Base-by-base conservation (phyloP, 345 rosid genomes). In the Ricinus communis region DNA sequence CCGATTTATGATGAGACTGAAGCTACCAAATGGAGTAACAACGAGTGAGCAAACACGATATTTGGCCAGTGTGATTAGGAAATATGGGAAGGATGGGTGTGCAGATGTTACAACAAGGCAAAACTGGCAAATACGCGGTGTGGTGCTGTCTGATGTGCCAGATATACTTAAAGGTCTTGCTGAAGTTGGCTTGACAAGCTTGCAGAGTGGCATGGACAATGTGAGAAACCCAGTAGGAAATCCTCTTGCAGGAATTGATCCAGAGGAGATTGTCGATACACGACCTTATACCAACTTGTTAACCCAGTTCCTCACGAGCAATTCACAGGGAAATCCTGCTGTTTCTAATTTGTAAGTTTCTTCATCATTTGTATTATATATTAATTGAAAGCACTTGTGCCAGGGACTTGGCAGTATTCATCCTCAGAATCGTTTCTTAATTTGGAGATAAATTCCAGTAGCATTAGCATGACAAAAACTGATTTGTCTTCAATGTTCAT, bases 191-290 rank as follows among this genome's bases (percentile, higher is more conserved):
- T 74, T 91, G 78, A 91, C 96, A 24, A 87, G 97, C 76, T 85
- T 94, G 41, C 98, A 91, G 78, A 91, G 97, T 71, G 97, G 97
- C 19, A 94, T 94, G 98, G 97, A 94, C 88, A 94, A 91, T 73
- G 98, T 94, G 43, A 82, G 97, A 80, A 94, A 94, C 66, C 98
- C 98, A 0, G 98, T 94, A 18, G 98, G 98, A 12, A 94, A 82
- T 66, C 98, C 98, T 43, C 51, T 94, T 71, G 97, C 98, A 16
- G 97, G 98, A 28, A 94, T 94, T 72, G 98, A 94, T 61, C 97
- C 88, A 0, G 77, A 80, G 0, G 98, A 94, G 88, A 94, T 94
- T 10, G 88, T 94, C 0, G 97, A 94, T 50, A 94, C 97, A 0
- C 75, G 97, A 19, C 96, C 98, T 77, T 91, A 91, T 70, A 88